phyloP scores from a whole-genome alignment of 768 basidiomycete genomes.

The Phylloporus arenicola region DNA sequence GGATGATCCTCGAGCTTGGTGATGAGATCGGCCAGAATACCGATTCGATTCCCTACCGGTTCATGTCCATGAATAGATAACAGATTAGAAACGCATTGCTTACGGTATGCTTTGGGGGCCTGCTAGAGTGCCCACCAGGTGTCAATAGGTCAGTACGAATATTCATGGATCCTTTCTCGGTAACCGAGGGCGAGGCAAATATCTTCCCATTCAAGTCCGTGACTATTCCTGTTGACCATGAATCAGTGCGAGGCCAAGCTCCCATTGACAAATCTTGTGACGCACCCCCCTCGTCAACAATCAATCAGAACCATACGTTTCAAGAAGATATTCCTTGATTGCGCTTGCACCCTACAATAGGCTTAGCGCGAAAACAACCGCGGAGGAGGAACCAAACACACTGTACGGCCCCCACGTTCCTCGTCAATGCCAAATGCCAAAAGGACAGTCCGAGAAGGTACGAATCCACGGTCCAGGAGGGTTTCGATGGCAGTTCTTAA shows the following conservation, averaged over 20 bases:
- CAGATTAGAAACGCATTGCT: neutral
- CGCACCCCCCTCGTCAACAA: constrained; percentile 57
- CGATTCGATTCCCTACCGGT: constrained; percentile 42
- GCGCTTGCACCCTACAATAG: constrained; percentile 35
- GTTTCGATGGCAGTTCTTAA: neutral
- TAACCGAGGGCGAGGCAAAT: constrained; percentile 28
- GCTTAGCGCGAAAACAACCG: neutral
- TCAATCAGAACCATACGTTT: constrained; percentile 38
- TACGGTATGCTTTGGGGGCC: constrained; percentile 49
- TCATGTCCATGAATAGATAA: neutral
- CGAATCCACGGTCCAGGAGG: neutral
- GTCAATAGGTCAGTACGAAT: constrained; percentile 40
- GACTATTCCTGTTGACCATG: constrained; percentile 23
- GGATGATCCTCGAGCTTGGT: constrained; percentile 29
- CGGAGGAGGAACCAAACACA: too few species aligned
- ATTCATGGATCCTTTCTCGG: constrained; percentile 43
- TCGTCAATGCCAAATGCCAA: neutral
- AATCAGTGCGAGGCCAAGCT: neutral
- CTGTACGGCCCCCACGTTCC: neutral
- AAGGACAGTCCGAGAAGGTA: neutral
- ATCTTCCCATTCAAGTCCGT: constrained; percentile 24
- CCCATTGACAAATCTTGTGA: neutral
- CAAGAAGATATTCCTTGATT: constrained; percentile 36
- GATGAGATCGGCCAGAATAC: constrained; percentile 40
- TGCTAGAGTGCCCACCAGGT: constrained; percentile 53